A percentile compares a stretch with the other conserved stretches of the same genome.
Conservation (phyloP, 1,284 basidiomycete genomes). For the Heterobasidion annosum region DNA sequence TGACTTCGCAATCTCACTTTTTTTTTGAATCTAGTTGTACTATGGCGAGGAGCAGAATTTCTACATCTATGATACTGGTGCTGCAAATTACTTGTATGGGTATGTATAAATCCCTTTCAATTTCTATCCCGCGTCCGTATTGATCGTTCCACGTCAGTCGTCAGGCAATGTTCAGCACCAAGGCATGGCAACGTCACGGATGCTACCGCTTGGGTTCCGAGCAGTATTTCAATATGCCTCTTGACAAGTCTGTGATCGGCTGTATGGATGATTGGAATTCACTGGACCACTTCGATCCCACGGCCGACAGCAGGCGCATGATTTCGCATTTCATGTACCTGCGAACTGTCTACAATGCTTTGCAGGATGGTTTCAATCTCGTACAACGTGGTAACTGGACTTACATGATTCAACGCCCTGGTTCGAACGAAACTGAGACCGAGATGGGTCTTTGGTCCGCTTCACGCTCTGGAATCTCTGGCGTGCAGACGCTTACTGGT, state of each 20-base stretch:
- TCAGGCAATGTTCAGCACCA: conserved; percentile 80
- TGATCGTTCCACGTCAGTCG: conserved; percentile 41
- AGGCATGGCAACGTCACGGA: conserved; percentile 86
- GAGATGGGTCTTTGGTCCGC: conserved; percentile 85
- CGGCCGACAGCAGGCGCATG: conserved; percentile 63
- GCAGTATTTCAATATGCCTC: conserved; percentile 86
- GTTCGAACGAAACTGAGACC: conserved; percentile 71
- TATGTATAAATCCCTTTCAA: conserved; percentile 22
- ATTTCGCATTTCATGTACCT: conserved; percentile 68
- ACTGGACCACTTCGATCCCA: conserved; percentile 89
- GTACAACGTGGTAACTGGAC: conserved; percentile 81
- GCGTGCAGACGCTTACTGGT: conserved; percentile 48
- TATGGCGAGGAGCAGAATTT: conserved; percentile 89
- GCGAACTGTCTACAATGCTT: conserved; percentile 55
- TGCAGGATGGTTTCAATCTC: conserved; percentile 82
- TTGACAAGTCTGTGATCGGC: conserved; percentile 69
- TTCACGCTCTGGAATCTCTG: conserved; percentile 51
- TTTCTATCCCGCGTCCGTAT: neutral
- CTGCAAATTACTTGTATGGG: conserved; percentile 84
- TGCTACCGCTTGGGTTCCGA: conserved; percentile 83
- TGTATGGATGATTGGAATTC: conserved; percentile 85
- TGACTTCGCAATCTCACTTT: neutral
- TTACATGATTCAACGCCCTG: conserved; percentile 63
- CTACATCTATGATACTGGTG: conserved; percentile 77
- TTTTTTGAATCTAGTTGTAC: conserved; percentile 39